A percentile compares a stretch with the other conserved stretches of the same genome.
These are phyloP conservation scores for Trichophyton verrucosum DNA, from an alignment of 2,329 filamentous ascomycete species.

Conservation along the genomic window DNA sequence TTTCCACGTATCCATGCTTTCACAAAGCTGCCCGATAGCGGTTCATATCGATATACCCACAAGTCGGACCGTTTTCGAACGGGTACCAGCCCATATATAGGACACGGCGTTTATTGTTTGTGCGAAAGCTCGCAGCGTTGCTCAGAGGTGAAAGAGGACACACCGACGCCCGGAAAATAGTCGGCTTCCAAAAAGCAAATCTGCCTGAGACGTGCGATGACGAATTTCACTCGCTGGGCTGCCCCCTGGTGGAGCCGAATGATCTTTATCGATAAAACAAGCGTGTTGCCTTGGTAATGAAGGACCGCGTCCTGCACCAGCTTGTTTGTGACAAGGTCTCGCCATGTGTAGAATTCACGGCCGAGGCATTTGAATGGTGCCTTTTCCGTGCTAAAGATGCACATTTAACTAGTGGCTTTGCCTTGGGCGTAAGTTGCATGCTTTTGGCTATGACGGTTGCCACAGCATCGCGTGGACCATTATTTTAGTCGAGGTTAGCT, in stretches of 20 bases:
- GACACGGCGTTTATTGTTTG: not conserved
- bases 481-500: not conserved
- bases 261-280: not conserved
- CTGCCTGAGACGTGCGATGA: not conserved
- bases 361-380: not conserved
- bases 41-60: not conserved
- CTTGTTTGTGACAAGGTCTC: not conserved
- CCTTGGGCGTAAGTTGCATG: not conserved
- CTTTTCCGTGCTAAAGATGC: not conserved
- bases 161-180: not conserved
- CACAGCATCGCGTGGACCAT: not conserved
- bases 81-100: not conserved
- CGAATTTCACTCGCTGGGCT: conserved; percentile 2
- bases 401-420: not conserved
- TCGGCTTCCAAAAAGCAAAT: conserved; percentile 1
- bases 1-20: conserved; percentile 11
- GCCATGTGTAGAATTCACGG: not conserved
- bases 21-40: not conserved
- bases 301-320: not conserved
- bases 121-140: not conserved
- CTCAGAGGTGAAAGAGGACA: not conserved
- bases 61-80: not conserved
- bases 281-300: not conserved
- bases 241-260: not conserved
- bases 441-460: not conserved